A percentile compares a stretch with the other conserved stretches of the same genome.
Conservation (phyloP, 176 grass and related monocot genomes). For the Carex littledalei region DNA sequence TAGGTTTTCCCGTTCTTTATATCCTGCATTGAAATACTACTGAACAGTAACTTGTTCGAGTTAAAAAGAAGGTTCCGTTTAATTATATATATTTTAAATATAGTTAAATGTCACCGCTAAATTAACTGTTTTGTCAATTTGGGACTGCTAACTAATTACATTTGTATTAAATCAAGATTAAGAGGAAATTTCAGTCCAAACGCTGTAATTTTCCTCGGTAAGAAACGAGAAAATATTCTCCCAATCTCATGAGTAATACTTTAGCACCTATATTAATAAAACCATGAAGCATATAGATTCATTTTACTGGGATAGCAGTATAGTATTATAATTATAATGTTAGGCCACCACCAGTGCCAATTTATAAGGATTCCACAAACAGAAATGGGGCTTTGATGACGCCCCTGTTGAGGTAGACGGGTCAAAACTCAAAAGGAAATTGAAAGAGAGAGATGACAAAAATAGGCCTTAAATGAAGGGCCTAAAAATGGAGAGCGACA, state of each 20-base stretch:
- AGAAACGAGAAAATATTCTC: background rate
- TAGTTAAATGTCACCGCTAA: background rate
- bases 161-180: background rate
- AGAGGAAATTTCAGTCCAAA: background rate
- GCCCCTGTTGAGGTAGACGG: background rate
- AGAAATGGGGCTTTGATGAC: conserved; percentile 2
- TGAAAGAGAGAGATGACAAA: conserved; percentile 15
- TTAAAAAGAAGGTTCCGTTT: background rate
- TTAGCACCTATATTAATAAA: background rate
- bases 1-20: background rate
- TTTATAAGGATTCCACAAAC: background rate
- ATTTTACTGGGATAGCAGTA: too few species aligned
- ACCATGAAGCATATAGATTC: background rate
- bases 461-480: conserved; percentile 5
- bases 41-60: background rate
- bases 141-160: background rate
- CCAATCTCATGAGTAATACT: background rate
- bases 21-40: background rate
- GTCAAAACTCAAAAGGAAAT: background rate
- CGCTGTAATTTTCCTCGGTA: background rate
- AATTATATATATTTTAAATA: background rate
- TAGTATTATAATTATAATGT: too few species aligned
- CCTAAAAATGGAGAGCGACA: conserved; percentile 18
- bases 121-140: background rate
- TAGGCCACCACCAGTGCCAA: too few species aligned